A percentile compares a stretch with the other conserved stretches of the same genome.
phyloP scores from a whole-genome alignment of 306 rosid genomes.

The Trichosanthes cucumerina region DNA sequence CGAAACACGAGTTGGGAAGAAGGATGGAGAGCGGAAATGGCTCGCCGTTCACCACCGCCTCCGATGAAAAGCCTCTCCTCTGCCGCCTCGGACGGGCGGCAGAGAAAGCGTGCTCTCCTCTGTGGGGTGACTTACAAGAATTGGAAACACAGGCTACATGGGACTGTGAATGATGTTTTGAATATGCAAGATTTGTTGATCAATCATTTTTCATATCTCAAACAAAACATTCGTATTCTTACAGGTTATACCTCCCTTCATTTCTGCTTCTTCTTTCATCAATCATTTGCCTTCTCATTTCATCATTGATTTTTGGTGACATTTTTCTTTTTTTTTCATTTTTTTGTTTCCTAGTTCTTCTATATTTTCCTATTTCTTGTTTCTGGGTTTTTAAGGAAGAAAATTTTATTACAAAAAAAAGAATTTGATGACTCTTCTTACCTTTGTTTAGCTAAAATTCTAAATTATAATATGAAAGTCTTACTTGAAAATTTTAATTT shows the following conservation, averaged over 20 bases:
- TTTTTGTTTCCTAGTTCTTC: too few species aligned
- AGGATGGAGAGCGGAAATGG: neutral
- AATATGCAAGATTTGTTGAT: constrained; percentile 45
- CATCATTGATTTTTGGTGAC: neutral
- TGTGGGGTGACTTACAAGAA: constrained; percentile 57
- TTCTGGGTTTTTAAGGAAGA: too few species aligned
- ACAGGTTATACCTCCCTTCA: constrained; percentile 32
- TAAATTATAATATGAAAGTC: neutral
- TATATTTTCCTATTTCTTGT: too few species aligned
- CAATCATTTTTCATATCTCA: constrained; percentile 26
- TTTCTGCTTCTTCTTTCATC: neutral
- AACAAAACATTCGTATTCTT: constrained; percentile 41
- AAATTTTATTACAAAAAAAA: too few species aligned
- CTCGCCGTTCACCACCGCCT: neutral
- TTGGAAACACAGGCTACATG: constrained; percentile 41
- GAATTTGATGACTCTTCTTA: neutral
- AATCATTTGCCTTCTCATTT: neutral
- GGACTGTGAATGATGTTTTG: constrained; percentile 50
- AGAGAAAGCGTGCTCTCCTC: constrained; percentile 58
- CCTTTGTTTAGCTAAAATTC: neutral
- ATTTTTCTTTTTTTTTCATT: too few species aligned
- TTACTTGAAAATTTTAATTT: too few species aligned
- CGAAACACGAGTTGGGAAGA: neutral
- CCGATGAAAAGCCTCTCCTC: neutral
- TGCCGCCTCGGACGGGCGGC: neutral